Evolutionary conservation across 805 yeast genomes (phyloP).

Genomic region (Candida fluviatilis): DNA sequence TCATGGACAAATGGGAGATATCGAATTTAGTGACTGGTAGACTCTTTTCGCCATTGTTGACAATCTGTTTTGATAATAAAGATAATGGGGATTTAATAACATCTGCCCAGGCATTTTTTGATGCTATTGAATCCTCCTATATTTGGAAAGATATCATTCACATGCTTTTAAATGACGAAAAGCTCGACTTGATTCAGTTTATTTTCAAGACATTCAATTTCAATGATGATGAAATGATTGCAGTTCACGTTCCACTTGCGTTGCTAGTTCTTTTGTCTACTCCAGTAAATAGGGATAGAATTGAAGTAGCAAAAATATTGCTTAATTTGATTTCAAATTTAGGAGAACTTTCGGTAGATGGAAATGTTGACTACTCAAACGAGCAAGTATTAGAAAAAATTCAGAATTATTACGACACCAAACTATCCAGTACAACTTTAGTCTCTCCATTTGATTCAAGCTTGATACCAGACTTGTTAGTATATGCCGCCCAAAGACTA

Average conservation of each 20-base stretch:
- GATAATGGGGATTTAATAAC: conserved; percentile 44
- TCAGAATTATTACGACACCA: conserved; percentile 14
- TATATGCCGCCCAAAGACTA: not conserved
- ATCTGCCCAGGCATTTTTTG: conserved; percentile 70
- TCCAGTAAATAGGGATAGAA: conserved; percentile 23
- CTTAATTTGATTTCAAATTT: conserved; percentile 54
- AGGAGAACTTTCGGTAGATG: not conserved
- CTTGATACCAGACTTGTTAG: not conserved
- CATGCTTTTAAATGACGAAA: conserved; percentile 31
- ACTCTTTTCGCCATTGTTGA: conserved; percentile 62
- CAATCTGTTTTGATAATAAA: conserved; percentile 33
- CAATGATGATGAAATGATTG: conserved; percentile 82
- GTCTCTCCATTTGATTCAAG: not conserved
- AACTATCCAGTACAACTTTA: not conserved
- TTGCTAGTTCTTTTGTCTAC: conserved; percentile 44
- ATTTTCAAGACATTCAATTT: conserved; percentile 64
- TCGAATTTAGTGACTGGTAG: conserved; percentile 71
- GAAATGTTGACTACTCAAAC: not conserved
- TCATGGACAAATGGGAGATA: conserved; percentile 94
- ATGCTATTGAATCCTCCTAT: conserved; percentile 73
- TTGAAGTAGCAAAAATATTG: conserved; percentile 38
- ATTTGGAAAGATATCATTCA: conserved; percentile 68
- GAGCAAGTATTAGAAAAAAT: conserved; percentile 14
- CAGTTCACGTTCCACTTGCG: conserved; percentile 70
- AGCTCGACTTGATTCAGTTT: conserved; percentile 52